Evolutionary conservation across 1,284 basidiomycete genomes (phyloP), one percentile per base, ranked within the genome.

Genomic region (Mycosarcoma mackinlayi): DNA sequence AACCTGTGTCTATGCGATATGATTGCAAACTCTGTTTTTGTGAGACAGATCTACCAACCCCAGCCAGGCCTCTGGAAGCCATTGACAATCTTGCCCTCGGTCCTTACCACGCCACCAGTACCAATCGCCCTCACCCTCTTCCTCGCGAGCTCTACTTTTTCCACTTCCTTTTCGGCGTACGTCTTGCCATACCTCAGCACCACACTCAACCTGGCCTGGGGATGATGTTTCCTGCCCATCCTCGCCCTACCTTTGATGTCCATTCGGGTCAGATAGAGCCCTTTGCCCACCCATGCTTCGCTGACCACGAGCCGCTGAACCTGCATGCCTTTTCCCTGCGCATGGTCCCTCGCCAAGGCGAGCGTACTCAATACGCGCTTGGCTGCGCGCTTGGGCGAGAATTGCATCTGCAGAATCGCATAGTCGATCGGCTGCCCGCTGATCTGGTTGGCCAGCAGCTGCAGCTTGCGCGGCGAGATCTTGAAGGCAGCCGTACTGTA

Each of bases 391-490:
- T 97, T 97, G 83, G 94, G 89, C 73, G 90, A 91, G 83, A 97
- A 96, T 81, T 92, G 88, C 91, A 98, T 95, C 82, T 98, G 95
- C 49, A 98, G 85, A 79, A 98, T 94, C 24, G 95, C 94, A 79
- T 91, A 89, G 84, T 97, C 94, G 61, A 82, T 77, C 3, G 79
- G 79, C 46, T 80, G 76, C 2, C 76, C 77, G 9, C 91, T 86
- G 73, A 98, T 92, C 83, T 97, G 92, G 53, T 89, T 86, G 7
- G 91, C 90, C 38, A 98, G 86, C 85, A 90, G 87, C 83, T 95
- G 94, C 51, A 97, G 86, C 84, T 98, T 98, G 57, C 93, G 88
- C 71, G 91, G 92, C 9, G 92, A 94, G 45, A 94, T 93, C 83
- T 93, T 94, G 87, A 97, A 95, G 78, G 88, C 88, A 4, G 90